Base-by-base conservation (phyloP, 2,329 filamentous ascomycete genomes). In the Fusarium sp. region DNA sequence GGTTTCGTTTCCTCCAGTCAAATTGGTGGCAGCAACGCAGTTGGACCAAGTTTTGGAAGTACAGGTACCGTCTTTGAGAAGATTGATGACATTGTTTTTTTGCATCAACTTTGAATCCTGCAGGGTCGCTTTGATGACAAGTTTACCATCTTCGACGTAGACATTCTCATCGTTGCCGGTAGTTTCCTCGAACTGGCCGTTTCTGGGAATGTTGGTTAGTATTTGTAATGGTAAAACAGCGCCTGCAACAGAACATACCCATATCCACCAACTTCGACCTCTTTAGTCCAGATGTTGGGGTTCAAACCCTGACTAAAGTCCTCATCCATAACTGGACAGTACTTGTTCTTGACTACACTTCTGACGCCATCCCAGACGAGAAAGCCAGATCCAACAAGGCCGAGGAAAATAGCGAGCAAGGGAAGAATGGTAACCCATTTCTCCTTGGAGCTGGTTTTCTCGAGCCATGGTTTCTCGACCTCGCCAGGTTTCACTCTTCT, bases 381-480 rank as follows among this genome's bases (percentile, higher is more conserved):
- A 74, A 94, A 88, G 2, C 85, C 92, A 2, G 90, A 88, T 42
- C 94, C 81, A 4, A 78, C 87, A 37, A 95, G 77, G 16, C 93
- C 93, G 16, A 94, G 65, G 5, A 89, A 49, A 51, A 96, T 87
- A 48, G 92, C 93, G 25, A 93, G 77, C 43, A 94, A 76, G 4
- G 93, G 93, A 60, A 97, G 86, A 68, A 95, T 93, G 4, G 90
- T 94, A 11, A 93, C 89, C 93, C 93, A 96, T 82, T 93, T 96
- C 84, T 95, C 92, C 78, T 89, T 91, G 14, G 91, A 90, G 71
- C 94, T 90, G 60, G 84, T 89, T 76, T 89, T 90, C n/a, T 87
- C 80, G 41, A 91, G 80, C 93, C 93, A 96, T 14, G 93, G 91
- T 81, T 92, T 91, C 77, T 93, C 90, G 5, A 93, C 80, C 50